Conservation (phyloP, 2,329 filamentous ascomycete genomes). For the Colletotrichum melonis region DNA sequence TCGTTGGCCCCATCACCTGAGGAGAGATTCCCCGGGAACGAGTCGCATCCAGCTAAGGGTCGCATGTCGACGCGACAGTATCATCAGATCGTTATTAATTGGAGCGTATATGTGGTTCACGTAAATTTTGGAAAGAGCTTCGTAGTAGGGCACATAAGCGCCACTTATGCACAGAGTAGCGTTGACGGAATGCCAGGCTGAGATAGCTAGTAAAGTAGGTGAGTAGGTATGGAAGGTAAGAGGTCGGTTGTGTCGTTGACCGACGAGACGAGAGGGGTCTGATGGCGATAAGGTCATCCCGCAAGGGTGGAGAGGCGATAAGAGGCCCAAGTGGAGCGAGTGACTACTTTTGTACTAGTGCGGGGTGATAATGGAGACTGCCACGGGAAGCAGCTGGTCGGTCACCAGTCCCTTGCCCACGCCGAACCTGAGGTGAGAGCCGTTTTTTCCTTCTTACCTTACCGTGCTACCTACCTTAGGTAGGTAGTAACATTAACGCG, state of each 20-base stretch:
- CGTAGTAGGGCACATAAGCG: neutral
- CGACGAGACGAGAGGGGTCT: neutral
- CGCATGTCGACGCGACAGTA: constrained; percentile 49
- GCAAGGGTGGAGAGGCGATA: constrained; percentile 7
- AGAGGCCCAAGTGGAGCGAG: constrained; percentile 12
- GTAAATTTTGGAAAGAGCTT: neutral
- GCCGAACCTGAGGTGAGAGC: neutral
- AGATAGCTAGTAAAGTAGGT: neutral
- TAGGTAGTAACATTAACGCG: too few relatives aligned
- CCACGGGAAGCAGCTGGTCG: too few relatives aligned
- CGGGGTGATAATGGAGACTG: constrained; percentile 4
- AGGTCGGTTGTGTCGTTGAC: neutral
- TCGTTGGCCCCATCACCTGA: constrained; percentile 22
- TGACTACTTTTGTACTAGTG: constrained; percentile 14
- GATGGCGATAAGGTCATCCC: constrained; percentile 6
- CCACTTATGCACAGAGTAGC: neutral
- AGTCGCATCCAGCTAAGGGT: constrained; percentile 58
- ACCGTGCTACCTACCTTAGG: too few relatives aligned
- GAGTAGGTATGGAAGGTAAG: neutral
- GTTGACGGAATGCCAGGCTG: neutral
- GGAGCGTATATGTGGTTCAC: neutral
- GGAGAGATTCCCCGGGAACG: constrained; percentile 42
- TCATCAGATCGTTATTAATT: constrained; percentile 12
- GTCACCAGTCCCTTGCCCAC: neutral
- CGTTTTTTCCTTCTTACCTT: too few relatives aligned